These are phyloP conservation scores for Polygonum aviculare DNA, from an alignment of 148 eudicot species.

Conservation along the genomic window DNA sequence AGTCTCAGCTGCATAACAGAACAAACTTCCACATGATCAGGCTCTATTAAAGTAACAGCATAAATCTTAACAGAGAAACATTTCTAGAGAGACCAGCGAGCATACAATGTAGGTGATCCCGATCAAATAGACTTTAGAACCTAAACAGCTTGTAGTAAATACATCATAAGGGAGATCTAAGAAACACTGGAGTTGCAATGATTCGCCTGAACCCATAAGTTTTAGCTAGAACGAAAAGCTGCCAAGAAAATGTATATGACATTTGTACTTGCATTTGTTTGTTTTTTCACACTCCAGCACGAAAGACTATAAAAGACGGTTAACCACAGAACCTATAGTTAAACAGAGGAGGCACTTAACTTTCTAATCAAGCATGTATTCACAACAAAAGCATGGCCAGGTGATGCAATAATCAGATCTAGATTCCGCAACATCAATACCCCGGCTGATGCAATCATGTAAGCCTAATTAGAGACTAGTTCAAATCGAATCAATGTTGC, in stretches of 20 bases:
- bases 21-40: slow-evolving; percentile 11
- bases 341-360: neutral
- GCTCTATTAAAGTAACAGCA: neutral
- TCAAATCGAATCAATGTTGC: neutral
- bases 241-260: neutral
- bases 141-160: neutral
- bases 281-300: neutral
- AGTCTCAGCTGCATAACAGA: slow-evolving; percentile 72
- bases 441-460: neutral
- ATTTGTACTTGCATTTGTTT: neutral
- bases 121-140: neutral
- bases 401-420: neutral
- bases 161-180: neutral
- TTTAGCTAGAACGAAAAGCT: neutral
- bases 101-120: neutral
- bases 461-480: neutral
- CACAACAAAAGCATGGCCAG: neutral
- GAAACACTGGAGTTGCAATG: neutral
- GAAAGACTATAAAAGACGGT: neutral
- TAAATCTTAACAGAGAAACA: neutral
- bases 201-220: neutral
- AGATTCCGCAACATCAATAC: neutral
- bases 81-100: neutral
- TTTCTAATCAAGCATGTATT: neutral
- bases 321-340: neutral